Evolutionary conservation across 1,284 basidiomycete species (phyloP).

Genomic region (Sporisorium scitamineum): DNA sequence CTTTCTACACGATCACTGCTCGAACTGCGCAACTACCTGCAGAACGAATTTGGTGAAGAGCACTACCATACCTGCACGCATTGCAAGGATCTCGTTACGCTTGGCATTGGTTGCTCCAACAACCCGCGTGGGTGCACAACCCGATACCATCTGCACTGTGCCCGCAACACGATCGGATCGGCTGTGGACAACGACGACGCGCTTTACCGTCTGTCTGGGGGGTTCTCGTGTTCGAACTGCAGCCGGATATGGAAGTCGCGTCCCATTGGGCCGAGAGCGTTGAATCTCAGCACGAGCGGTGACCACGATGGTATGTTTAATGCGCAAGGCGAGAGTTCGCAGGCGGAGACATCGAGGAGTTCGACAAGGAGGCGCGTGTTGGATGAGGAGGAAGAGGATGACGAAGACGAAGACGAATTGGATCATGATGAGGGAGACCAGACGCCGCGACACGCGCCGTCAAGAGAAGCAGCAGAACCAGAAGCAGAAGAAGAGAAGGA

Average conservation of each 20-base stretch:
- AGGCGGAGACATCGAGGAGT: constrained; percentile 7
- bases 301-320: constrained; percentile 9
- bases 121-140: constrained; percentile 12
- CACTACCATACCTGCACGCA: constrained; percentile 77
- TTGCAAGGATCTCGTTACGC: constrained; percentile 76
- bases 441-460: neutral
- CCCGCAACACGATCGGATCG: constrained; percentile 24
- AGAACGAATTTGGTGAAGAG: constrained; percentile 77
- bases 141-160: constrained; percentile 44
- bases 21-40: constrained; percentile 81
- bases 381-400: constrained; percentile 66
- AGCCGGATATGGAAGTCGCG: constrained; percentile 26
- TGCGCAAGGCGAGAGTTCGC: constrained; percentile 15
- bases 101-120: constrained; percentile 31
- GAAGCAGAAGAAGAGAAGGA: constrained; percentile 6
- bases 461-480: neutral
- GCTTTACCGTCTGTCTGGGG: constrained; percentile 19
- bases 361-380: constrained; percentile 19
- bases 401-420: constrained; percentile 15
- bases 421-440: neutral
- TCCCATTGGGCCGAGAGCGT: constrained; percentile 41
- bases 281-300: constrained; percentile 5
- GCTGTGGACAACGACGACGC: constrained; percentile 25
- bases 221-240: constrained; percentile 27
- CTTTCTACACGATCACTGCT: constrained; percentile 80